These are phyloP conservation scores for Paraleonurus japonicus DNA, from an alignment of 257 asterid genomes.

Conservation along the genomic window DNA sequence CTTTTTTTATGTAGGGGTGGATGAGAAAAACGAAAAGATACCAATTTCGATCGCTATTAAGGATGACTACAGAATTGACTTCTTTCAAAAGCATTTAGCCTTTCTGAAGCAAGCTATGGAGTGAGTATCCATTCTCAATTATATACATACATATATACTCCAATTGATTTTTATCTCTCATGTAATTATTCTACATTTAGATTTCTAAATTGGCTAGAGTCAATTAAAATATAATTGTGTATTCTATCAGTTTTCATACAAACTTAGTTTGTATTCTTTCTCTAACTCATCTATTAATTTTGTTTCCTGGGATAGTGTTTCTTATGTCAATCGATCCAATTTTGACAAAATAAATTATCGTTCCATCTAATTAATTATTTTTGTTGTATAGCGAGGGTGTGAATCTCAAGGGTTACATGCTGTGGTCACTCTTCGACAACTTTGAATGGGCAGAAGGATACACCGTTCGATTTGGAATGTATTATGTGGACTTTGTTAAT, in stretches of 20 bases:
- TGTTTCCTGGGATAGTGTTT: too few relatives aligned
- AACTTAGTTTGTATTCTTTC: too few relatives aligned
- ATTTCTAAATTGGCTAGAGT: not conserved
- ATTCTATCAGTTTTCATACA: too few relatives aligned
- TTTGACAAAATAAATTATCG: too few relatives aligned
- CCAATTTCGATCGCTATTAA: not conserved
- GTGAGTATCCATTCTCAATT: not conserved
- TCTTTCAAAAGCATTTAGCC: not conserved
- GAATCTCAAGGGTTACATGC: constrained; percentile 4
- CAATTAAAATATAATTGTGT: too few relatives aligned
- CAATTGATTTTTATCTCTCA: too few relatives aligned
- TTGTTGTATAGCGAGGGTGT: not conserved
- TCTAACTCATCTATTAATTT: too few relatives aligned
- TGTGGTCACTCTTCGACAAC: constrained; percentile 25
- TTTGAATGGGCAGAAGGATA: constrained; percentile 27
- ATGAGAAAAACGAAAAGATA: not conserved
- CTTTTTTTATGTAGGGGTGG: not conserved
- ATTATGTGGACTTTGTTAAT: constrained; percentile 19
- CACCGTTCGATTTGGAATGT: constrained; percentile 22
- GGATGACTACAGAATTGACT: not conserved
- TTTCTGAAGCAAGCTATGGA: constrained; percentile 3
- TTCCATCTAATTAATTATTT: not conserved
- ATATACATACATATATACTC: not conserved
- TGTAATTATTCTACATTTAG: too few relatives aligned
- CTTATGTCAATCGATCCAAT: not conserved